Conservation (phyloP, 345 rosid genomes). For the Leavenworthia alabamica region DNA sequence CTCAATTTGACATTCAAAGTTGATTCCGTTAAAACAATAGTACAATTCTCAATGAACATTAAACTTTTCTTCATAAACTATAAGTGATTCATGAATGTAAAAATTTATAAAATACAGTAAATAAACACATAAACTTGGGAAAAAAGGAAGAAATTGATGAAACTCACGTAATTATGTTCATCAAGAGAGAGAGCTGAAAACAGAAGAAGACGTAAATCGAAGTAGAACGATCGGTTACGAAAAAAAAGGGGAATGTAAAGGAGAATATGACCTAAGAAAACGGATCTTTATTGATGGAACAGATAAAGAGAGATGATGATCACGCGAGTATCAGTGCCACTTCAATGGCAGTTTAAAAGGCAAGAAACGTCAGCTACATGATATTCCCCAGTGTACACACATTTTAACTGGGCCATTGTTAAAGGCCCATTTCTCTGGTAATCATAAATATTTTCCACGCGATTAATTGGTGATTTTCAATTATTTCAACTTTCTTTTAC, state of each 20-base stretch:
- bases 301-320: not conserved
- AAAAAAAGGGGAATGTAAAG: constrained; percentile 7
- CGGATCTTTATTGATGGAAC: constrained; percentile 18
- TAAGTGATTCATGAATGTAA: not conserved
- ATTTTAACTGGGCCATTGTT: not conserved
- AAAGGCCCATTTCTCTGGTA: too few species aligned
- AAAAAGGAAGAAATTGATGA: too few species aligned
- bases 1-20: too few species aligned
- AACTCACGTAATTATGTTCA: too few species aligned
- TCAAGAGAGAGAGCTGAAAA: too few species aligned
- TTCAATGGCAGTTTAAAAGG: too few species aligned
- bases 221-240: not conserved
- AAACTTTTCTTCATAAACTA: not conserved
- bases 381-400: not conserved
- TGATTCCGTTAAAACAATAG: not conserved
- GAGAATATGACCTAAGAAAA: constrained; percentile 23
- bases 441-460: not conserved
- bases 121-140: too few species aligned
- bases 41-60: not conserved
- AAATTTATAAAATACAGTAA: not conserved
- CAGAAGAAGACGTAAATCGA: not conserved
- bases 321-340: constrained; percentile 31
- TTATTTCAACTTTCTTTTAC: too few species aligned
- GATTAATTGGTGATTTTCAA: too few species aligned
- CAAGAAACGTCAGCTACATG: constrained; percentile 10